Percentiles rank a stretch among this genome's conserved stretches.
Conservation (phyloP, 768 basidiomycete species). For the Fibroporia radiculosa region DNA sequence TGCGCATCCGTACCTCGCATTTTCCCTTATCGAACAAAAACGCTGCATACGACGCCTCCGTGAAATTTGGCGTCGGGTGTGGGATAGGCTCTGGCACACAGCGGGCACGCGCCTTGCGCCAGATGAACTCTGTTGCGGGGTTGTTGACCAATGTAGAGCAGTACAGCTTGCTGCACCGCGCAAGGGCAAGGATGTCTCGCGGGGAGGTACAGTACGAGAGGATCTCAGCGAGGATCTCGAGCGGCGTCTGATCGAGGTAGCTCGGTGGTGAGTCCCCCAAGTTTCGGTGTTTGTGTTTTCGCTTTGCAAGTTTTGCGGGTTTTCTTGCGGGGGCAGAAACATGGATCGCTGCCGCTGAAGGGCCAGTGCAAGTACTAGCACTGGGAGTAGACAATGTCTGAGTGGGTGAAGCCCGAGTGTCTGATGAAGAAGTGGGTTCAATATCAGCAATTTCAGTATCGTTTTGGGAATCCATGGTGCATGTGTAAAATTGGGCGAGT, state of each 20-base stretch:
- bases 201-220: slow-evolving; percentile 45
- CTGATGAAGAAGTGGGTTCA: no score
- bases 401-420: no score
- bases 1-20: slow-evolving; percentile 55
- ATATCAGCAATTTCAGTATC: no score
- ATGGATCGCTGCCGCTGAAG: no score
- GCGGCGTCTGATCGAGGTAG: slow-evolving; percentile 30
- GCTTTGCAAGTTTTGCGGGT: no score
- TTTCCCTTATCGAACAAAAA: slow-evolving; percentile 51
- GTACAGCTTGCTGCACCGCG: slow-evolving; percentile 49
- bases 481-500: no score
- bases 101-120: slow-evolving; percentile 42
- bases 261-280: slow-evolving; percentile 2
- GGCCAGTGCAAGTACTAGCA: no score
- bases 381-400: no score
- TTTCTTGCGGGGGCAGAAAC: no score
- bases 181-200: slow-evolving; percentile 48
- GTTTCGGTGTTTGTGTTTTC: no score
- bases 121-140: slow-evolving; percentile 43
- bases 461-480: no score
- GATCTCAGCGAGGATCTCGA: slow-evolving; percentile 61
- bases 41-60: slow-evolving; percentile 55
- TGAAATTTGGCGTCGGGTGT: slow-evolving; percentile 34
- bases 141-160: slow-evolving; percentile 40
- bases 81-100: slow-evolving; percentile 31